These are phyloP conservation scores for Fusarium sp. DNA, from an alignment of 2,329 filamentous ascomycete genomes.

Conservation along the genomic window DNA sequence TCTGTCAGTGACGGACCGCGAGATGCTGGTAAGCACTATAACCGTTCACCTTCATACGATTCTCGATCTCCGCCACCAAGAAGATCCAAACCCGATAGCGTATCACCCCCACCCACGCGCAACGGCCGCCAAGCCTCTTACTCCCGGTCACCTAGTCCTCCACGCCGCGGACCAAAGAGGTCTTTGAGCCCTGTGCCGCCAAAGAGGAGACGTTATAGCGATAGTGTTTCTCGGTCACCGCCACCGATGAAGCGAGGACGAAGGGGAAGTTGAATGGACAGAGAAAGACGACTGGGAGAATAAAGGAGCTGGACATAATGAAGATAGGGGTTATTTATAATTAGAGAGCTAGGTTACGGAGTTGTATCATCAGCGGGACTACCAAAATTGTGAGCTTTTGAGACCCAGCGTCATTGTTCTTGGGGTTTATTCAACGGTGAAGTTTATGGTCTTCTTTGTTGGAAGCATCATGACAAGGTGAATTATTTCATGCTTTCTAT, in stretches of 20 bases:
- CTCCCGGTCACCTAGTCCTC: conserved; percentile 44
- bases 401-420: conserved; percentile 16
- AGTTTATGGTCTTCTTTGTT: neutral
- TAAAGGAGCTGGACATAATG: conserved; percentile 15
- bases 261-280: conserved; percentile 41
- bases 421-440: neutral
- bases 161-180: conserved; percentile 30
- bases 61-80: conserved; percentile 48
- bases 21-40: conserved; percentile 41
- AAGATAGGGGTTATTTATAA: conserved; percentile 22
- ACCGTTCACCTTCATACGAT: conserved; percentile 51
- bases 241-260: conserved; percentile 51
- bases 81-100: conserved; percentile 35
- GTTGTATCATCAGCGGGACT: conserved; percentile 41
- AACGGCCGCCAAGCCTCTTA: conserved; percentile 43
- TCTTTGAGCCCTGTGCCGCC: conserved; percentile 46
- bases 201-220: conserved; percentile 51
- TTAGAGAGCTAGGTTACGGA: conserved; percentile 31
- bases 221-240: conserved; percentile 50
- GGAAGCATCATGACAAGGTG: neutral
- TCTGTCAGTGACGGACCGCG: conserved; percentile 49
- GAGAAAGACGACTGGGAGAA: conserved; percentile 1
- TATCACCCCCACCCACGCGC: conserved; percentile 36
- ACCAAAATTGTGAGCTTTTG: conserved; percentile 42
- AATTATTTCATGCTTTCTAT: conserved; percentile 1